Evolutionary conservation across 2,329 filamentous ascomycete species (phyloP).

Genomic region (Trichophyton verrucosum): DNA sequence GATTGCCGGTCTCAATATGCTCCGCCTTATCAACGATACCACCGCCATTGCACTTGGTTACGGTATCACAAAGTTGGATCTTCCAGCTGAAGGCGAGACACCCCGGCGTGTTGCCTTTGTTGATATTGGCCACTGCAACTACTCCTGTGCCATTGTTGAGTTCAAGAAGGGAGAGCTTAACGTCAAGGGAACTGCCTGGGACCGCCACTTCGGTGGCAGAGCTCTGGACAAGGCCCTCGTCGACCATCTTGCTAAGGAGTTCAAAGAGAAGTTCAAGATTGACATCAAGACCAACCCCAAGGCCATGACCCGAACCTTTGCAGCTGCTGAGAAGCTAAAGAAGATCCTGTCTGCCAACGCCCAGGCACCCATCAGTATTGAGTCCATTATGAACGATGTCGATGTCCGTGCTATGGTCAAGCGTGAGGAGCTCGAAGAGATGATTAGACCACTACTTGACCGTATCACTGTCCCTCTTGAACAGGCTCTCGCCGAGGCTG

Average conservation of each 20-base stretch:
- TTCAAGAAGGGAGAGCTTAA: slow-evolving; percentile 94
- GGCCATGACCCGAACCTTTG: slow-evolving; percentile 72
- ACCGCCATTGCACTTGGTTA: slow-evolving; percentile 92
- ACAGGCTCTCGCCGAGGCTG: slow-evolving; percentile 86
- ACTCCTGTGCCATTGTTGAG: slow-evolving; percentile 86
- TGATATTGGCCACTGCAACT: slow-evolving; percentile 94
- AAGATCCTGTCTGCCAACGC: slow-evolving; percentile 96
- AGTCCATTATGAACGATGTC: slow-evolving; percentile 96
- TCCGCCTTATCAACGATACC: slow-evolving; percentile 94
- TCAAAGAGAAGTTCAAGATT: slow-evolving; percentile 96
- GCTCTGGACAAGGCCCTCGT: slow-evolving; percentile 93
- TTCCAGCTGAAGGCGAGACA: slow-evolving; percentile 79
- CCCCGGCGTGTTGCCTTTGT: slow-evolving; percentile 81
- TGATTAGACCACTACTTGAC: slow-evolving; percentile 71
- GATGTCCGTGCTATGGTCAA: slow-evolving; percentile 84
- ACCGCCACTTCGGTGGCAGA: slow-evolving; percentile 92
- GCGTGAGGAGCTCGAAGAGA: slow-evolving; percentile 82
- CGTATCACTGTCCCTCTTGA: slow-evolving; percentile 65
- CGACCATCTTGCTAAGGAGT: slow-evolving; percentile 89
- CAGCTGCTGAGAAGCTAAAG: slow-evolving; percentile 93
- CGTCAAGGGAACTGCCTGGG: slow-evolving; percentile 83
- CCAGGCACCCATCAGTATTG: slow-evolving; percentile 83
- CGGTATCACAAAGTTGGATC: slow-evolving; percentile 94
- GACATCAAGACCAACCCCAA: slow-evolving; percentile 86
- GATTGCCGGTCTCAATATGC: slow-evolving; percentile 81